Conservation (phyloP, 176 grass and related monocot genomes). For the Olyra latifolia region DNA sequence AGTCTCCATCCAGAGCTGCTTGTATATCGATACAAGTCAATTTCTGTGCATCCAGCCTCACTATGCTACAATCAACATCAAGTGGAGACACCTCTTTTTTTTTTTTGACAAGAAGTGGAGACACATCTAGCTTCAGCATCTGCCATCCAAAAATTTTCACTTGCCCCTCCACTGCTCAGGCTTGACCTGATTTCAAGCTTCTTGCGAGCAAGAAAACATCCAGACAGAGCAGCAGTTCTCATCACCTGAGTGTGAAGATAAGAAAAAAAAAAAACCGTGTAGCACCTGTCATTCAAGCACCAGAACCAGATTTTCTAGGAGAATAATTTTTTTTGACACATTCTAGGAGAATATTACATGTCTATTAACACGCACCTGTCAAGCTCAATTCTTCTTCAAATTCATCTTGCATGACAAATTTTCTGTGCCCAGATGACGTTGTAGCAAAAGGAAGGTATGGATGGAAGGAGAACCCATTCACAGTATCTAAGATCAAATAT, state of each 20-base stretch:
- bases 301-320: background rate
- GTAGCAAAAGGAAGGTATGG: constrained; percentile 72
- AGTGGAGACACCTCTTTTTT: background rate
- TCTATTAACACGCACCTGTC: constrained; percentile 49
- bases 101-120: no score
- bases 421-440: constrained; percentile 89
- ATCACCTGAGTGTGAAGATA: constrained; percentile 46
- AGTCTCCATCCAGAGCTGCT: constrained; percentile 6
- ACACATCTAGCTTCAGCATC: background rate
- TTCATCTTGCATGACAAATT: constrained; percentile 61
- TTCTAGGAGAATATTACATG: no score
- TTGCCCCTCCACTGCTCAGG: background rate
- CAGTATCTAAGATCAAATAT: constrained; percentile 66
- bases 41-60: background rate
- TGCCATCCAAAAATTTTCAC: constrained; percentile 11
- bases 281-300: constrained; percentile 21
- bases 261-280: background rate
- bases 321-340: no score
- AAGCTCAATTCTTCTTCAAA: constrained; percentile 54
- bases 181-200: constrained; percentile 33
- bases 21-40: background rate
- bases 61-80: background rate
- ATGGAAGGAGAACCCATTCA: constrained; percentile 83
- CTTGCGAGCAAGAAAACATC: constrained; percentile 58
- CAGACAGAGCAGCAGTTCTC: constrained; percentile 87